Evolutionary conservation across 2,329 filamentous ascomycete genomes (phyloP), one percentile per base, ranked within the genome.

Genomic region (Penicillium sp.): DNA sequence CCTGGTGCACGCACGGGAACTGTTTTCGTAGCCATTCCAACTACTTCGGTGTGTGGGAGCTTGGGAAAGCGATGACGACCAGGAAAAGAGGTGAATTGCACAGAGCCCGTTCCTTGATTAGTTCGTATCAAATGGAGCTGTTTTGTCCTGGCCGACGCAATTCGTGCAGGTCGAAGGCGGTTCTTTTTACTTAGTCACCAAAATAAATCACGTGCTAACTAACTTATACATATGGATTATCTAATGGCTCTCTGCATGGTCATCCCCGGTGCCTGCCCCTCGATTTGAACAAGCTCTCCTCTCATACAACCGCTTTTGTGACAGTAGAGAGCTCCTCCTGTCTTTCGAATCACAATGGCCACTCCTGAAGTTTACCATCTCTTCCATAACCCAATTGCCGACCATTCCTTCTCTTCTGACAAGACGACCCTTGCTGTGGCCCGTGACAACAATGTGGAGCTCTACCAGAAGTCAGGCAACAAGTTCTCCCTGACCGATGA

Each of bases 301-400:
- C 61, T 59, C 50, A 60, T n/a, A 35, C 30, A 31, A 60, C 60
- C 48, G 41, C 55, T 61, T 31, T 31, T 23, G 66, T 87, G 91
- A 86, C 95, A 97, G 95, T 98, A 90, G 95, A 98, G 95, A 96
- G 92, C 87, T 91, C 83, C 92, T 96, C 92, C 92, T 95, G 92
- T 91, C 89, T 84, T 82, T 61, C 61, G 55, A 54, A 61, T 48
- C 77, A 85, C 57, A 63, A 98, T 98, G 94, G 84, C 91, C 59
- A 78, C 90, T 63, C 92, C 93, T 67, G 92, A 98, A 85, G 91
- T 96, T 62, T 92, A 98, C 81, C 93, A 98, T 75, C 90, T 99
- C 69, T 99, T 99, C 83, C 93, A 98, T 83, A 88, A 90, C 71
- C 93, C 94, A 65, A 97, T 99, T 75, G 92, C 92, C 69, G 95